These are phyloP conservation scores for Flaveria linearis DNA, from an alignment of 129 eudicot genomes.

Conservation along the genomic window DNA sequence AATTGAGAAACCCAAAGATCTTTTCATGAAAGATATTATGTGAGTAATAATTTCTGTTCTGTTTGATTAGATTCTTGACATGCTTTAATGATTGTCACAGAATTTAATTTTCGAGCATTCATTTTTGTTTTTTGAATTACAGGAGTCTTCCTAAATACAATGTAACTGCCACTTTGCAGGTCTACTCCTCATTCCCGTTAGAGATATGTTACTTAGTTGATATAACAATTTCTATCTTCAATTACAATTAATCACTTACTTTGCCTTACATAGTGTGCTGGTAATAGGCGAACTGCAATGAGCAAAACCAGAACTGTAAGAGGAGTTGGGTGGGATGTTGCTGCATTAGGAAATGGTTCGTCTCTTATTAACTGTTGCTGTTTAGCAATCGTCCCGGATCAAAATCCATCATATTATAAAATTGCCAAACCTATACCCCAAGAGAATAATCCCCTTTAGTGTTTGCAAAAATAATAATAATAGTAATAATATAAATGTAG, in stretches of 20 bases:
- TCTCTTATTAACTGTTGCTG: conserved; percentile 2
- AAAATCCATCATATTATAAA: too few species aligned
- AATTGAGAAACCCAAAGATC: conserved; percentile 52
- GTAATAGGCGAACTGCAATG: conserved; percentile 97
- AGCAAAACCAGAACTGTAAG: conserved; percentile 83
- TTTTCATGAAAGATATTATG: conserved; percentile 81
- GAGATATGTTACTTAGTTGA: neutral
- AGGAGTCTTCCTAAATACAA: conserved; percentile 90
- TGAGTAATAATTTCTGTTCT: conserved; percentile 36
- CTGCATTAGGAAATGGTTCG: conserved; percentile 94
- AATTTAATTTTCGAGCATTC: neutral
- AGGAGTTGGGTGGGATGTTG: conserved; percentile 98
- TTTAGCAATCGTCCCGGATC: neutral
- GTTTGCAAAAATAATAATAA: neutral
- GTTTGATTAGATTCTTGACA: neutral
- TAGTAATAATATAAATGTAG: neutral
- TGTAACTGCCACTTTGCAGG: conserved; percentile 92
- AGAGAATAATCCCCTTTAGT: neutral
- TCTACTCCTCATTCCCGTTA: conserved; percentile 21
- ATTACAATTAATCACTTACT: conserved; percentile 2
- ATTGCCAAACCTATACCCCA: neutral
- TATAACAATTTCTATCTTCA: neutral
- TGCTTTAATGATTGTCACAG: too few species aligned
- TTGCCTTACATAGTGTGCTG: conserved; percentile 73
- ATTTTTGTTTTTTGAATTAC: conserved; percentile 32